Conservation (phyloP, 257 asterid genomes). For the Avicennia marina region DNA sequence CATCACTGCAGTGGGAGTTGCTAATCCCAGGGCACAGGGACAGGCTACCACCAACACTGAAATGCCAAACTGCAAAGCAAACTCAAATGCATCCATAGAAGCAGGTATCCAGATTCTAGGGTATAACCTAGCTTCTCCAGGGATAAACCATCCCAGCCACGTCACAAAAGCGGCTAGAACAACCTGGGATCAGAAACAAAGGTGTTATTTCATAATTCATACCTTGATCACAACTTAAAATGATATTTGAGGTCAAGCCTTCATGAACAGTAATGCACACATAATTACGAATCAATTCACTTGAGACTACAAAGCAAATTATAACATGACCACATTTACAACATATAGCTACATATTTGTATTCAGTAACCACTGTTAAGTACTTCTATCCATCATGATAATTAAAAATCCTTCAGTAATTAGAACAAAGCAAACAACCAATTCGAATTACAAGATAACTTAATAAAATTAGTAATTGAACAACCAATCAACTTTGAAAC, state of each 20-base stretch:
- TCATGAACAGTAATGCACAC: too few relatives aligned
- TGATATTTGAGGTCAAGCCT: too few relatives aligned
- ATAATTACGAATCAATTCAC: too few relatives aligned
- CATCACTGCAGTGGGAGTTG: slow-evolving; percentile 99
- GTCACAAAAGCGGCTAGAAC: slow-evolving; percentile 68
- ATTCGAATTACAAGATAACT: too few relatives aligned
- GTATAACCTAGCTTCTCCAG: slow-evolving; percentile 60
- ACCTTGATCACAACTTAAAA: too few relatives aligned
- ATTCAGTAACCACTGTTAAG: not conserved
- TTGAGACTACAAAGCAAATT: slow-evolving; percentile 11
- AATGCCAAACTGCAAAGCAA: slow-evolving; percentile 89
- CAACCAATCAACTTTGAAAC: too few relatives aligned
- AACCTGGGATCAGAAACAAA: too few relatives aligned
- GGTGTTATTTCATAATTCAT: too few relatives aligned
- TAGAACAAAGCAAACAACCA: too few relatives aligned
- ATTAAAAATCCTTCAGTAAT: too few relatives aligned
- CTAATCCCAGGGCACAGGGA: slow-evolving; percentile 97
- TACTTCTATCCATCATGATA: not conserved
- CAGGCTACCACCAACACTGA: slow-evolving; percentile 96
- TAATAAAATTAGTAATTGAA: too few relatives aligned
- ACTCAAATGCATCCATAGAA: slow-evolving; percentile 83
- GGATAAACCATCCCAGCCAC: slow-evolving; percentile 87
- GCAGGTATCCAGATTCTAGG: slow-evolving; percentile 82
- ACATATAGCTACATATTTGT: slow-evolving; percentile 1
- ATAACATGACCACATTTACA: slow-evolving; percentile 1